phyloP scores from a whole-genome alignment of 2,329 filamentous ascomycete species.

The Thermoascus crustaceus region DNA sequence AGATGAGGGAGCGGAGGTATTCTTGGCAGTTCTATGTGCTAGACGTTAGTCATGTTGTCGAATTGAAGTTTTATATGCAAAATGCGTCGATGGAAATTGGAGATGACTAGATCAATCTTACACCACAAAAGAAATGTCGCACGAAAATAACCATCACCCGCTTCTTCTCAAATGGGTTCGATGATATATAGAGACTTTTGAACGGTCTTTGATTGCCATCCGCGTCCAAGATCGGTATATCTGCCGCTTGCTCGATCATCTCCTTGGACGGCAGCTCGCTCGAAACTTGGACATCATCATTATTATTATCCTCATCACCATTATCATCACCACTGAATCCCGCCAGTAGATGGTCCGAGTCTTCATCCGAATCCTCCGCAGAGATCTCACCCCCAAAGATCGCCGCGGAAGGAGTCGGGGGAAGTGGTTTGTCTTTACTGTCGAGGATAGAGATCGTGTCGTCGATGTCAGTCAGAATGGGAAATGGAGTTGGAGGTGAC shows the following conservation, averaged over 20 bases:
- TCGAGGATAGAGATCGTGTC: no score
- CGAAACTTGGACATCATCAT: constrained; percentile 1
- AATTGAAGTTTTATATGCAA: no score
- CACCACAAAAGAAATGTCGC: constrained; percentile 72
- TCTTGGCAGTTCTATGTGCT: constrained; percentile 61
- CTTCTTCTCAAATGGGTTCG: constrained; percentile 25
- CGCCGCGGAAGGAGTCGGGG: constrained; percentile 4
- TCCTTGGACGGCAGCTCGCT: constrained; percentile 4
- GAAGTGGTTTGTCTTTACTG: constrained; percentile 8
- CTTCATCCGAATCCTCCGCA: no score
- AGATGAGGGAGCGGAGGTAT: constrained; percentile 57
- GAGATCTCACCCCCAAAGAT: not conserved
- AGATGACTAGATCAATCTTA: constrained; percentile 37
- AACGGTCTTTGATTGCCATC: constrained; percentile 55
- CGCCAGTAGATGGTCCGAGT: not conserved
- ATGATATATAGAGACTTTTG: constrained; percentile 47
- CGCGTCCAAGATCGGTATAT: constrained; percentile 47
- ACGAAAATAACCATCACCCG: constrained; percentile 65
- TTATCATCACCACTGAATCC: no score
- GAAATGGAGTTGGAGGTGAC: no score
- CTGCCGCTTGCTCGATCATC: constrained; percentile 8
- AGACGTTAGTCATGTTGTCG: constrained; percentile 5
- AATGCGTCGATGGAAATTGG: not conserved
- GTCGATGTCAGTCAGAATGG: no score
- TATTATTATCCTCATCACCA: no score